A percentile compares a stretch with the other conserved stretches of the same genome.
Evolutionary conservation across 176 grass and related monocot genomes (phyloP).

Genomic region (Zoysia japonica): DNA sequence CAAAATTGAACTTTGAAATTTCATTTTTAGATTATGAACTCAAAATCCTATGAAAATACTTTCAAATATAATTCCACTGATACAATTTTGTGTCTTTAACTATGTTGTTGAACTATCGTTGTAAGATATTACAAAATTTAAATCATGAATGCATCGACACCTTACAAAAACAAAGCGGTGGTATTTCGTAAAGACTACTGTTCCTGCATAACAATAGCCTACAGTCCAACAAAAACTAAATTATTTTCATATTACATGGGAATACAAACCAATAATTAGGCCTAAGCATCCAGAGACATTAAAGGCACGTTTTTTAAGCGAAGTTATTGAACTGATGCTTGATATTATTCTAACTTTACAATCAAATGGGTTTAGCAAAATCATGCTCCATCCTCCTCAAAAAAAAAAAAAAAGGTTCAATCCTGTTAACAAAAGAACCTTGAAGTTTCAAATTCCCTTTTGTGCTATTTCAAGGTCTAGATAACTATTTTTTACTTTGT

Average conservation of each 20-base stretch:
- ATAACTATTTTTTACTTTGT: background rate
- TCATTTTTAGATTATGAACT: background rate
- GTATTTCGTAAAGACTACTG: background rate
- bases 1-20: background rate
- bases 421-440: background rate
- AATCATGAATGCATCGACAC: background rate
- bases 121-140: background rate
- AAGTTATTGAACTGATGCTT: background rate
- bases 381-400: background rate
- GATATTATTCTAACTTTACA: slow-evolving; percentile 6
- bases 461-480: background rate
- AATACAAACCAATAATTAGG: background rate
- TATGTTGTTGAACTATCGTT: background rate
- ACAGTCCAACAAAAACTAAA: background rate
- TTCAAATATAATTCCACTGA: background rate
- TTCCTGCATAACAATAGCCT: slow-evolving; percentile 9
- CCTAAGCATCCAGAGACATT: background rate
- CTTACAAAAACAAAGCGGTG: background rate
- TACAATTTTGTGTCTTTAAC: background rate
- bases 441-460: slow-evolving; percentile 13
- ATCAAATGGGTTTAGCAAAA: background rate
- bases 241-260: background rate
- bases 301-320: background rate
- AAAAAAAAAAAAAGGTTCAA: background rate
- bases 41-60: background rate